Conservation (phyloP, 1,284 basidiomycete species). For the Flammula alnicola region DNA sequence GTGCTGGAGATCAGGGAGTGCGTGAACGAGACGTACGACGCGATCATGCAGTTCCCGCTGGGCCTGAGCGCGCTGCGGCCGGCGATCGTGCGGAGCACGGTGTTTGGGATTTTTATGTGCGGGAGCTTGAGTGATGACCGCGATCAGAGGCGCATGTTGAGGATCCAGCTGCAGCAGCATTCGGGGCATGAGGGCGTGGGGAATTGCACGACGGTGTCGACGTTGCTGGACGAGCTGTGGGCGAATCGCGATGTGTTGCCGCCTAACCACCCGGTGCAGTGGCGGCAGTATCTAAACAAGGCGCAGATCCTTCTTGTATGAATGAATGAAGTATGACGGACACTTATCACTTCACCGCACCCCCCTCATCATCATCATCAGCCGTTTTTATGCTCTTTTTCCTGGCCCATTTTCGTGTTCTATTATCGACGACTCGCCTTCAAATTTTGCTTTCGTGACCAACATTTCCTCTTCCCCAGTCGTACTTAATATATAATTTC, state of each 20-base stretch:
- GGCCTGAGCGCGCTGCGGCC: slow-evolving; percentile 33
- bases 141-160: slow-evolving; percentile 49
- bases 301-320: slow-evolving; percentile 68
- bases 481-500: too few species aligned
- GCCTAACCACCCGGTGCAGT: slow-evolving; percentile 49
- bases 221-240: slow-evolving; percentile 69
- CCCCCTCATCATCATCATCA: too few species aligned
- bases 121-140: slow-evolving; percentile 66
- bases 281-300: slow-evolving; percentile 60
- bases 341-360: too few species aligned
- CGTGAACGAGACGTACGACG: slow-evolving; percentile 58
- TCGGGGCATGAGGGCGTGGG: slow-evolving; percentile 45
- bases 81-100: slow-evolving; percentile 73
- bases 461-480: too few species aligned
- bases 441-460: too few species aligned
- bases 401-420: too few species aligned
- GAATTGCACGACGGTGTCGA: slow-evolving; percentile 61
- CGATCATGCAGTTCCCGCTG: slow-evolving; percentile 40
- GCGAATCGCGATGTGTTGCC: slow-evolving; percentile 12
- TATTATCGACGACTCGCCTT: too few species aligned
- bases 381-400: too few species aligned
- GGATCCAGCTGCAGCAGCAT: slow-evolving; percentile 52
- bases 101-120: slow-evolving; percentile 75
- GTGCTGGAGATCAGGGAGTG: slow-evolving; percentile 62
- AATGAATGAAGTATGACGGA: slow-evolving; percentile 15